Conservation (phyloP, 352 stramenopile genomes). For the Aphanomyces invadans region DNA sequence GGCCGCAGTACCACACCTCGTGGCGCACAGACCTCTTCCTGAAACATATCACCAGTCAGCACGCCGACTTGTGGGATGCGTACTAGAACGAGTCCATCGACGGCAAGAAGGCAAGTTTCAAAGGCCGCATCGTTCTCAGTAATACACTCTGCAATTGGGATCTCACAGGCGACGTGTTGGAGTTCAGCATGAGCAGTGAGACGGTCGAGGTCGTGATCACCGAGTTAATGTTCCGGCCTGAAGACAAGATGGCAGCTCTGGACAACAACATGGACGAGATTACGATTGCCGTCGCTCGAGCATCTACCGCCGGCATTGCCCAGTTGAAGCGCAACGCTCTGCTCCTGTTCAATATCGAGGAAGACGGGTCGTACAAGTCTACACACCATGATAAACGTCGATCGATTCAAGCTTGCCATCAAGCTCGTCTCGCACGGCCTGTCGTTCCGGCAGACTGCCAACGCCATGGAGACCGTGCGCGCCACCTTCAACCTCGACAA, state of each 20-base stretch:
- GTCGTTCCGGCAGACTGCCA: not conserved
- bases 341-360: too few species aligned
- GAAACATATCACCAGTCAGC: not conserved
- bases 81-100: not conserved
- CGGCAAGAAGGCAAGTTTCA: not conserved
- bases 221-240: not conserved
- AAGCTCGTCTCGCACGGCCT: not conserved
- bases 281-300: not conserved
- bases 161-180: not conserved
- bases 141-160: not conserved
- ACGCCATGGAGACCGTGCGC: not conserved
- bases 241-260: not conserved
- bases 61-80: not conserved
- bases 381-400: not conserved
- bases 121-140: not conserved
- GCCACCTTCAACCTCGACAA: not conserved
- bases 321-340: not conserved
- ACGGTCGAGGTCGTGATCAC: conserved; percentile 4
- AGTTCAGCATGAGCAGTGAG: not conserved
- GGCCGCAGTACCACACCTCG: too few species aligned
- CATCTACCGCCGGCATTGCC: not conserved
- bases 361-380: not conserved
- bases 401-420: not conserved
- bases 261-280: not conserved
- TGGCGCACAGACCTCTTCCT: not conserved